Percentiles rank a stretch among this genome's conserved stretches.
Evolutionary conservation across 768 basidiomycete species (phyloP).

Genomic region (Gloeophyllum trabeum): DNA sequence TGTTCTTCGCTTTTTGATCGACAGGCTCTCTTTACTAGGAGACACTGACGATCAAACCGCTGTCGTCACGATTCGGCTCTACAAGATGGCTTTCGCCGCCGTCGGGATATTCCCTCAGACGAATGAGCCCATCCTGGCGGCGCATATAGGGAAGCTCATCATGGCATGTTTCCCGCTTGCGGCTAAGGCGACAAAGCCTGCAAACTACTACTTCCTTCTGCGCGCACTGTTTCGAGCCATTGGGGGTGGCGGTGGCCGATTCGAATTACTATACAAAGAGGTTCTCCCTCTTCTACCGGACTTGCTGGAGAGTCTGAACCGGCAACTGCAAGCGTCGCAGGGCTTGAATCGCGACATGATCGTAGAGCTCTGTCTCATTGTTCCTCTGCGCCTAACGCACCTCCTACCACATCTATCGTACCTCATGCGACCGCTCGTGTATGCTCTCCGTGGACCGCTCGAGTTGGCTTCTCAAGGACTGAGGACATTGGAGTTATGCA

Average conservation of each 20-base stretch:
- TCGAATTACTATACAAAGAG: slow-evolving; percentile 91
- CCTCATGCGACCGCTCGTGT: slow-evolving; percentile 91
- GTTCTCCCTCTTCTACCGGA: slow-evolving; percentile 93
- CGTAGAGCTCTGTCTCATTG: slow-evolving; percentile 94
- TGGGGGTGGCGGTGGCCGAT: slow-evolving; percentile 83
- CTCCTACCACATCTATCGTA: slow-evolving; percentile 91
- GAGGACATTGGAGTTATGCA: slow-evolving; percentile 94
- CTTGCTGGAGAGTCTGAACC: slow-evolving; percentile 91
- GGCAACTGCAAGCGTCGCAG: slow-evolving; percentile 78
- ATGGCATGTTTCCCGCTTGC: slow-evolving; percentile 96
- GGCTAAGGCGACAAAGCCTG: slow-evolving; percentile 82
- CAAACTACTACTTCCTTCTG: slow-evolving; percentile 87
- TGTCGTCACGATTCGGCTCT: slow-evolving; percentile 78
- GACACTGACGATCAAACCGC: slow-evolving; percentile 76
- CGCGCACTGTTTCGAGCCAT: slow-evolving; percentile 90
- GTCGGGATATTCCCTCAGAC: slow-evolving; percentile 58
- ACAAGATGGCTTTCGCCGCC: slow-evolving; percentile 92
- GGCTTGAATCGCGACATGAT: slow-evolving; percentile 84
- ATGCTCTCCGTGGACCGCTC: slow-evolving; percentile 76
- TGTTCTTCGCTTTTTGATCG: slow-evolving; percentile 77
- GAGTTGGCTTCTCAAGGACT: slow-evolving; percentile 94
- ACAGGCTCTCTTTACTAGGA: slow-evolving; percentile 72
- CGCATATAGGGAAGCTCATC: slow-evolving; percentile 84
- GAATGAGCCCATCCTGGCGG: slow-evolving; percentile 91
- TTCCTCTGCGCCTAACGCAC: slow-evolving; percentile 90